Base-by-base conservation (phyloP, 2,329 filamentous ascomycete genomes). In the Camptophora hylomeconis region DNA sequence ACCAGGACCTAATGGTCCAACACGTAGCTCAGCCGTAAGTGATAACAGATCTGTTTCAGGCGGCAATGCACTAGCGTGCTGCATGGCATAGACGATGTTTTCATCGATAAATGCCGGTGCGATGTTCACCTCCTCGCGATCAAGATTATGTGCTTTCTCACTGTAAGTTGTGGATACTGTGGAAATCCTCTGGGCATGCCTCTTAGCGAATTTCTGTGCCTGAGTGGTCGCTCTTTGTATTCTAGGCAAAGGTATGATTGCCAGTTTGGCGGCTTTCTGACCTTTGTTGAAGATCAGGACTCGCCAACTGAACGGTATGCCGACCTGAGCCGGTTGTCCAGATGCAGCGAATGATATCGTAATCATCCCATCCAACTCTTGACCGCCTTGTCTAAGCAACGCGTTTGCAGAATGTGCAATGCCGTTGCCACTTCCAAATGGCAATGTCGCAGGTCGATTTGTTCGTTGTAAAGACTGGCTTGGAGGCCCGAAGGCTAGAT, bases 261-360 rank as follows among this genome's bases (percentile, higher is more conserved):
- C 63, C 27, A 75, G 60, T 39, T 67, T 67, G 3, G 67, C 60
- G 12, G 56, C 44, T 26, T 60, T 58, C n/a, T 53, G 48, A 9
- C 67, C 72, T 8, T 63, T 61, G 40, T 75, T 75, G 31, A 72
- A 61, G 20, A 74, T 64, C 35, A 74, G 69, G 3, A 75, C 53
- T 20, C 59, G 53, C 61, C 70, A 69, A 6, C 54, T 53, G 43
- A 75, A 72, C 3, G 60, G 52, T 20, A 61, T 53, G 8, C 65
- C 65, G n/a, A 69, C 60, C 6, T 53, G 45, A 7, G 67, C 63
- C 7, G 39, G 38, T 10, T 47, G 52, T 4, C 52, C 46, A 3
- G 69, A 67, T 0, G 65, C 65, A 4, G 61, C 61, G 39, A 75
- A 65, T 2, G 67, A 70, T 22, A 75, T 57, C 0, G 61, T 67